phyloP scores from a whole-genome alignment of 768 basidiomycete genomes.

The Mycena belliarum region DNA sequence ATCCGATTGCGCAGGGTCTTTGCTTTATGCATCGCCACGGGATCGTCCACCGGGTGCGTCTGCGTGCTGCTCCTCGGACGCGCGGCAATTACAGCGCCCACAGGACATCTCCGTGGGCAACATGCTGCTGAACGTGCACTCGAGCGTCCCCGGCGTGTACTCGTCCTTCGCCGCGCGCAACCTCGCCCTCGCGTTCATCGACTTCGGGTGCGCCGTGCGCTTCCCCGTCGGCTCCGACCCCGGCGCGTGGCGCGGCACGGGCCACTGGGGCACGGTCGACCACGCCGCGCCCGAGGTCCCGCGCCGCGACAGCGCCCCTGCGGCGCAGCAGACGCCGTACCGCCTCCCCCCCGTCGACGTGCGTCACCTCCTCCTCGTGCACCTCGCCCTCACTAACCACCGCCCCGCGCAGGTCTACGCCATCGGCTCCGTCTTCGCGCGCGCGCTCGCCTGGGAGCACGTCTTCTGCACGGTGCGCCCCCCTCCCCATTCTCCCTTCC shows the following conservation, averaged over 20 bases:
- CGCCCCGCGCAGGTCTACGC: conserved; percentile 6
- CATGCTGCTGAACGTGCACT: conserved; percentile 17
- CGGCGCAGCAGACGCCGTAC: conserved; percentile 8
- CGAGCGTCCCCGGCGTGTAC: conserved; percentile 13
- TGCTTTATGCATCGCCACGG: conserved; percentile 20
- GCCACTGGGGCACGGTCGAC: conserved; percentile 17
- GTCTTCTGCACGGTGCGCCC: conserved; percentile 16
- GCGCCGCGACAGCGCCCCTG: neutral
- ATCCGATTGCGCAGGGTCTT: conserved; percentile 9
- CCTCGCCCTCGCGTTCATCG: conserved; percentile 17
- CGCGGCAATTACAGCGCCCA: neutral
- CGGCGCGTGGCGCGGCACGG: conserved; percentile 11
- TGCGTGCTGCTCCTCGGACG: neutral
- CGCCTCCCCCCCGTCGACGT: conserved; percentile 17
- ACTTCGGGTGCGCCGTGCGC: conserved; percentile 16
- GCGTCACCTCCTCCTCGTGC: neutral
- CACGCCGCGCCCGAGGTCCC: conserved; percentile 19
- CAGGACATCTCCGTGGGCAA: conserved; percentile 20
- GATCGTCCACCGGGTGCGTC: conserved; percentile 17
- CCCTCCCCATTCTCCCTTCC: neutral
- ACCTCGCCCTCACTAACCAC: neutral
- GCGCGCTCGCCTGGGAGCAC: conserved; percentile 17
- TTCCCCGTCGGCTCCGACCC: conserved; percentile 9
- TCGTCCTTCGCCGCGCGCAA: conserved; percentile 7
- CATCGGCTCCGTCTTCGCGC: conserved; percentile 15